Conservation (phyloP, 768 basidiomycete species). For the Suillus paluster region DNA sequence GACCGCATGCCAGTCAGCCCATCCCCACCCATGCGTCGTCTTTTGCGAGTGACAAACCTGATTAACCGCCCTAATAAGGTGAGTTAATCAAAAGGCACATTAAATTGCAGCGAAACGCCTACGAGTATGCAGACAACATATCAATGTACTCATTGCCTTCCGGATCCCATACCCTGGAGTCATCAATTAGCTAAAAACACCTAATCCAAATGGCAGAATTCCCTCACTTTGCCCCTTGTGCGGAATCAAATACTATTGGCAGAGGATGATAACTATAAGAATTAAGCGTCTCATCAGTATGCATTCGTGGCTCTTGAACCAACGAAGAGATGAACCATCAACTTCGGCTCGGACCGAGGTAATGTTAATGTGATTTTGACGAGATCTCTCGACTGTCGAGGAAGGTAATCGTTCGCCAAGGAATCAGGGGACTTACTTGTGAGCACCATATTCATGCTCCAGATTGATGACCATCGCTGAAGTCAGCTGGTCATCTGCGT, state of each 20-base stretch:
- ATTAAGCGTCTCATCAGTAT: constrained; percentile 44
- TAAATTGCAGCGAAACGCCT: constrained; percentile 36
- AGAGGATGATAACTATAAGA: constrained; percentile 89
- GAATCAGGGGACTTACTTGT: constrained; percentile 69
- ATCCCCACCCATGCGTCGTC: constrained; percentile 3
- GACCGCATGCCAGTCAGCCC: constrained; percentile 13
- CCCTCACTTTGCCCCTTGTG: constrained; percentile 86
- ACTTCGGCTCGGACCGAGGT: constrained; percentile 17
- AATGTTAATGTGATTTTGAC: constrained; percentile 18
- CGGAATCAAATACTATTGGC: constrained; percentile 92
- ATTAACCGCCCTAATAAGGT: constrained; percentile 72
- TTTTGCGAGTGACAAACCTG: constrained; percentile 55
- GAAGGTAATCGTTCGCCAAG: constrained; percentile 19
- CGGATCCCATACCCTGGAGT: constrained; percentile 82
- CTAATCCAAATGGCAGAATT: constrained; percentile 37
- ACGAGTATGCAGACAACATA: constrained; percentile 98
- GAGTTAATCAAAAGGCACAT: constrained; percentile 11
- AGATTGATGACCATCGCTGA: constrained; percentile 78
- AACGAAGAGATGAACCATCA: constrained; percentile 21
- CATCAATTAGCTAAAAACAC: constrained; percentile 12
- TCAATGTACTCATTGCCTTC: constrained; percentile 97
- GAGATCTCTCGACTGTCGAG: constrained; percentile 21
- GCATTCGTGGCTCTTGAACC: constrained; percentile 28
- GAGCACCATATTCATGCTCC: constrained; percentile 83
- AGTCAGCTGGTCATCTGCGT: constrained; percentile 39